Conservation (phyloP, 345 rosid genomes). For the Moricandia arvensis region DNA sequence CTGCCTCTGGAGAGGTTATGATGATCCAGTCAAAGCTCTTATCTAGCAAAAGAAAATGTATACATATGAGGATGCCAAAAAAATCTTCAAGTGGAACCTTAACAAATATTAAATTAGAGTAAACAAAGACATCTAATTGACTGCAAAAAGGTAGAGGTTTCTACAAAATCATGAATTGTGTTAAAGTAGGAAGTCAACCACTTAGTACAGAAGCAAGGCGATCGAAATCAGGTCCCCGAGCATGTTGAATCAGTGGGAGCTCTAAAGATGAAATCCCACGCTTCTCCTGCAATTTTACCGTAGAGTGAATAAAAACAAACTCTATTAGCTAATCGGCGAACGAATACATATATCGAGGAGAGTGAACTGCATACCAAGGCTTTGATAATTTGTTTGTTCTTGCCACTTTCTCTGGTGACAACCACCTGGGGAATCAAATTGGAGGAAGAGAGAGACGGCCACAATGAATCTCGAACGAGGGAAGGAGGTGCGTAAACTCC, state of each 20-base stretch:
- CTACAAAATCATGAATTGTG: background rate
- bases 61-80: background rate
- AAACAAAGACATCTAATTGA: background rate
- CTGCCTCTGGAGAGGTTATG: constrained; percentile 96
- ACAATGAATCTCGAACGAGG: background rate
- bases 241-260: constrained; percentile 86
- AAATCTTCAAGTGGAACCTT: background rate
- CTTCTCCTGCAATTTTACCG: constrained; percentile 48
- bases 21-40: constrained; percentile 81
- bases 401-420: constrained; percentile 93
- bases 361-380: constrained; percentile 54
- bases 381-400: constrained; percentile 70
- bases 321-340: background rate
- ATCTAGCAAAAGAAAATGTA: constrained; percentile 36
- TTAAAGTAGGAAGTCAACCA: constrained; percentile 36
- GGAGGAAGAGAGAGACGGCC: constrained; percentile 30
- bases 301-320: background rate
- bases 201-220: constrained; percentile 63
- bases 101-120: background rate
- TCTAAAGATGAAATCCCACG: constrained; percentile 65
- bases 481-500: background rate
- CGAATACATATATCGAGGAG: background rate
- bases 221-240: constrained; percentile 69
- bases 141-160: too few relatives aligned
- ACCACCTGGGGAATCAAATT: constrained; percentile 59